Evolutionary conservation across 2,329 filamentous ascomycete genomes (phyloP).

Genomic region (Aspergillus hortae): DNA sequence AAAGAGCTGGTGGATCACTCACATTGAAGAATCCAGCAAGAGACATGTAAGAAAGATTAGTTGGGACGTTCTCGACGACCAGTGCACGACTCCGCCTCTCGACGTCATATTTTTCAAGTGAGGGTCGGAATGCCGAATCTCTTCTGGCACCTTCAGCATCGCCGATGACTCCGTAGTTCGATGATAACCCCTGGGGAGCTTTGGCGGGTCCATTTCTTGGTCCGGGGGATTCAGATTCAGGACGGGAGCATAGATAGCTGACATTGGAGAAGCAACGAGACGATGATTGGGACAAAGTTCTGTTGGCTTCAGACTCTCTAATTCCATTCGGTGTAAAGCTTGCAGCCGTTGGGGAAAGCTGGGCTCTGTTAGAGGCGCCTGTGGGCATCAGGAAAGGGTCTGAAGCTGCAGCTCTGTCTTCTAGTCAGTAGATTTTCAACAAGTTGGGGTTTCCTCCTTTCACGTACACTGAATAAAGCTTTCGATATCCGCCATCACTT

Average conservation of each 20-base stretch:
- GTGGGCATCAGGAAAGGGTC: conserved; percentile 29
- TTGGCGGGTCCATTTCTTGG: conserved; percentile 5
- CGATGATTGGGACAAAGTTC: conserved; percentile 8
- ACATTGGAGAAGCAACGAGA: conserved; percentile 13
- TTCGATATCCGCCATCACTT: conserved; percentile 14
- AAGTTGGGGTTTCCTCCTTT: background rate
- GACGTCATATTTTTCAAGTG: conserved; percentile 18
- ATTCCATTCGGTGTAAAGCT: conserved; percentile 54
- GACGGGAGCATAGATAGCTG: conserved; percentile 18
- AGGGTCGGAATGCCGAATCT: conserved; percentile 7
- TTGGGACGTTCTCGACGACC: conserved; percentile 30
- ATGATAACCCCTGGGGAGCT: conserved; percentile 11
- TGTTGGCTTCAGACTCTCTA: conserved; percentile 8
- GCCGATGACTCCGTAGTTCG: conserved; percentile 23
- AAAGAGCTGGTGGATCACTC: conserved; percentile 2
- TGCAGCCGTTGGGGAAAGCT: conserved; percentile 63
- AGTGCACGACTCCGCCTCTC: conserved; percentile 30
- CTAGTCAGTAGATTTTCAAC: conserved; percentile 1
- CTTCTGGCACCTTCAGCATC: conserved; percentile 13
- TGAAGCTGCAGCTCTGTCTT: conserved; percentile 15
- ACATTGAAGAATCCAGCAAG: conserved; percentile 40
- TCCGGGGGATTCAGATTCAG: conserved; percentile 16
- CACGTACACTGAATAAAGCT: conserved; percentile 22
- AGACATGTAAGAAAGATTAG: conserved; percentile 29
- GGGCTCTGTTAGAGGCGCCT: conserved; percentile 14